Evolutionary conservation across 139 green algal genomes (phyloP).

Genomic region (Chlamydomonas schloesseri): DNA sequence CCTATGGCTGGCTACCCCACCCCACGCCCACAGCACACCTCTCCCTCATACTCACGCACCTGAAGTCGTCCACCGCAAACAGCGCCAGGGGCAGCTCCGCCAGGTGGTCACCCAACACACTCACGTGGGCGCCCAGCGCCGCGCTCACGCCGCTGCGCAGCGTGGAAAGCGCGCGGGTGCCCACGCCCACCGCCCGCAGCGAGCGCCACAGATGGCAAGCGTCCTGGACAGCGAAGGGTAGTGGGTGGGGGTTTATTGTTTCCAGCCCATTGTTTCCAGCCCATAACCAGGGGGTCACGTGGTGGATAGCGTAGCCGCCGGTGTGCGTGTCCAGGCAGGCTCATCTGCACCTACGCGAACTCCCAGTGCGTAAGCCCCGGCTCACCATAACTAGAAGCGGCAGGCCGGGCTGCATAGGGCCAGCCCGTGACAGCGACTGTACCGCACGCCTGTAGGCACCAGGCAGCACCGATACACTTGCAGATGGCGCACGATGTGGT

Average conservation of each 20-base stretch:
- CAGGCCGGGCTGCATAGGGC: constrained; percentile 27
- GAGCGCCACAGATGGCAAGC: constrained; percentile 11
- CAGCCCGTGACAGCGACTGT: constrained; percentile 24
- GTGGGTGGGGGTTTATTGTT: neutral
- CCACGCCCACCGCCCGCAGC: constrained; percentile 1
- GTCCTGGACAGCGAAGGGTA: constrained; percentile 26
- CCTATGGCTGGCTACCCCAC: too few species aligned
- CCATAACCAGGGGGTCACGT: too few species aligned
- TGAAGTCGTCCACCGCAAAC: constrained; percentile 34
- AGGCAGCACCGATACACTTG: neutral
- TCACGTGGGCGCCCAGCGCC: neutral
- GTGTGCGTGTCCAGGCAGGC: too few species aligned
- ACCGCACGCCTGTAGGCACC: constrained; percentile 7
- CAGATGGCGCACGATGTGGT: too few species aligned
- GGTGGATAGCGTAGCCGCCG: too few species aligned
- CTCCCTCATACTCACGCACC: too few species aligned
- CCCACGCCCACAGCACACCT: too few species aligned
- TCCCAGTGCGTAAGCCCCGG: too few species aligned
- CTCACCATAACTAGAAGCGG: constrained; percentile 25
- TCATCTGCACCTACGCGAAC: too few species aligned
- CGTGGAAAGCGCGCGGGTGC: neutral
- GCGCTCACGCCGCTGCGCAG: neutral
- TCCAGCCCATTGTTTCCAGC: too few species aligned
- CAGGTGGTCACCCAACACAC: constrained; percentile 22
- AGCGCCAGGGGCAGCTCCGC: constrained; percentile 11